Percentiles rank a stretch among this genome's conserved stretches.
Evolutionary conservation across 768 basidiomycete species (phyloP).

Genomic region (Phaeotremella skinneri): DNA sequence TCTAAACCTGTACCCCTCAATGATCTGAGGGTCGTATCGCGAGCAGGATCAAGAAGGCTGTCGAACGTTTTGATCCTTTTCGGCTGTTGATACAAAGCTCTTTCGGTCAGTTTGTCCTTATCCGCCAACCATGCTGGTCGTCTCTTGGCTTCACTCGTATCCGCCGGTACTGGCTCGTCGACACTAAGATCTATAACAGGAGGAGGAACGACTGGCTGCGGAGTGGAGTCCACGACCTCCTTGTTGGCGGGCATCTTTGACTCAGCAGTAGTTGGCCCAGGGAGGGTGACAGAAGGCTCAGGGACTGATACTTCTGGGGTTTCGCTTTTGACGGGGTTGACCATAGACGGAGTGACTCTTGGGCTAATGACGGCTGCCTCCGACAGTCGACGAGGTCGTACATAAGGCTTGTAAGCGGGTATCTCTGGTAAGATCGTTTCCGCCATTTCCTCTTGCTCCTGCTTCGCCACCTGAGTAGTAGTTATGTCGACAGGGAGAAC

Average conservation of each 20-base stretch:
- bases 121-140: not conserved
- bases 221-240: too few species aligned
- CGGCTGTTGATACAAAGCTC: conserved; percentile 21
- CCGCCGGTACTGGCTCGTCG: not conserved
- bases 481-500: not conserved
- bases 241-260: too few species aligned
- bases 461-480: not conserved
- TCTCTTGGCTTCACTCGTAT: not conserved
- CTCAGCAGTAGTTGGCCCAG: too few species aligned
- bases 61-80: conserved; percentile 13
- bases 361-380: too few species aligned
- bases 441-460: not conserved
- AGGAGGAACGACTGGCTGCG: too few species aligned
- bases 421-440: not conserved
- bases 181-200: too few species aligned
- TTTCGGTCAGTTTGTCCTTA: not conserved
- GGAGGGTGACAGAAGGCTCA: too few species aligned
- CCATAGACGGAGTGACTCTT: too few species aligned
- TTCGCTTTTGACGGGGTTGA: too few species aligned
- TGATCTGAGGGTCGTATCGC: not conserved
- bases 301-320: too few species aligned
- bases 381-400: not conserved
- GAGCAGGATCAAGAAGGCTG: not conserved
- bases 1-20: not conserved
- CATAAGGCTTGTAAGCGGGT: not conserved